Base-by-base conservation (phyloP, 495 filamentous ascomycete genomes). In the Talaromyces liani region DNA sequence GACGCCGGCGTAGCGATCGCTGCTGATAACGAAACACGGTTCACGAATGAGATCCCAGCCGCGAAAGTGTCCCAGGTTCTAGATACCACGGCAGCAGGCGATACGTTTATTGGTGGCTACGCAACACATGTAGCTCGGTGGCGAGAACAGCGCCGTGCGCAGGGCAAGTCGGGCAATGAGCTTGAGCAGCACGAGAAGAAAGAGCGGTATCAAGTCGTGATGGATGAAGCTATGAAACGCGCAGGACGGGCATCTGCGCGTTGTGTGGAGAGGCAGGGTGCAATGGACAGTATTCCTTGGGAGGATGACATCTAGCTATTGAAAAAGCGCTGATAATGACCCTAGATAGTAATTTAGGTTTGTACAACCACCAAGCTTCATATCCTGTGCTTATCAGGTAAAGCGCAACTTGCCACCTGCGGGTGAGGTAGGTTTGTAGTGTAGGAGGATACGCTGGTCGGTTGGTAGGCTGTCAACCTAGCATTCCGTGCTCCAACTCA, bases 61-160 rank as follows among this genome's bases (percentile, higher is more conserved):
- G 81, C 79, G 66, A 85, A 81, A 70, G 85, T 82, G 65, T 77
- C 69, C 67, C 85, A 81, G 61, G 93, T 97, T 22, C 82, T 96
- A 6, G 94, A 98, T 76, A 98, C 93, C 6, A 98, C 94, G 4
- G 93, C 88, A 0, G 94, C 93, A 16, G 94, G 94, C 0, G 94
- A 98, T 73, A 96, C 93, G 4, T 98, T 96, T 75, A 91, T 95
- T 2, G 94, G 94, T 2, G 85, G 80, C 45, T 97, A 96, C 76
- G 90, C 93, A 4, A 84, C 93, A 20, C 81, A 82, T 58, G 80
- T 88, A 25, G 77, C 75, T 59, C 68, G 71, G 47, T 78, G 73
- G 77, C 76, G 75, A 31, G 76, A 75, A 57, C 67, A 68, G 33
- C 68, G 73, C 57, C 72, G 74, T 41, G 61, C 49, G 49, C 71